Conservation (phyloP, 129 eudicot species). For the Apium graveolens region DNA sequence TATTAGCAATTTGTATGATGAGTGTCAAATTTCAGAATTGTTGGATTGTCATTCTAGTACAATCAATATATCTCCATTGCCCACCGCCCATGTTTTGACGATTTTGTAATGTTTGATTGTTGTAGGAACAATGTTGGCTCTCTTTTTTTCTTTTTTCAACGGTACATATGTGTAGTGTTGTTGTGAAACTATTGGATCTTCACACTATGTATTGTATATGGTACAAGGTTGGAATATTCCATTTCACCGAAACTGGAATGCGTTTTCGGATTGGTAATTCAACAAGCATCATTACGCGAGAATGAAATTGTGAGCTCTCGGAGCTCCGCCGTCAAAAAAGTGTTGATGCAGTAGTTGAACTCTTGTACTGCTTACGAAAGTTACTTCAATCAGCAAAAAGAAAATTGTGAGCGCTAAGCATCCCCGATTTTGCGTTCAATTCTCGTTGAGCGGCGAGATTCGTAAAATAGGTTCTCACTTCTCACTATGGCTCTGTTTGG, state of each 20-base stretch:
- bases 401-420: no score
- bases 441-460: no score
- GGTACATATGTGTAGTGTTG: not conserved
- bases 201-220: not conserved
- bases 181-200: not conserved
- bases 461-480: no score
- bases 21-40: not conserved
- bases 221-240: not conserved
- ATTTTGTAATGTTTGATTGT: not conserved
- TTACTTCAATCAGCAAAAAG: no score
- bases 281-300: no score
- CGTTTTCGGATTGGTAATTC: no score
- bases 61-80: not conserved
- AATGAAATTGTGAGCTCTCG: no score
- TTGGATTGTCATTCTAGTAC: not conserved
- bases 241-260: not conserved
- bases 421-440: no score
- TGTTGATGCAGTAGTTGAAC: no score
- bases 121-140: not conserved
- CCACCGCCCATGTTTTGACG: not conserved
- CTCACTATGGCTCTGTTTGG: no score
- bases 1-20: not conserved
- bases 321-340: no score
- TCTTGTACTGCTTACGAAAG: no score
- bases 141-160: not conserved